Evolutionary conservation across 495 filamentous ascomycete genomes (phyloP).

Genomic region (Aspergillus affinis): DNA sequence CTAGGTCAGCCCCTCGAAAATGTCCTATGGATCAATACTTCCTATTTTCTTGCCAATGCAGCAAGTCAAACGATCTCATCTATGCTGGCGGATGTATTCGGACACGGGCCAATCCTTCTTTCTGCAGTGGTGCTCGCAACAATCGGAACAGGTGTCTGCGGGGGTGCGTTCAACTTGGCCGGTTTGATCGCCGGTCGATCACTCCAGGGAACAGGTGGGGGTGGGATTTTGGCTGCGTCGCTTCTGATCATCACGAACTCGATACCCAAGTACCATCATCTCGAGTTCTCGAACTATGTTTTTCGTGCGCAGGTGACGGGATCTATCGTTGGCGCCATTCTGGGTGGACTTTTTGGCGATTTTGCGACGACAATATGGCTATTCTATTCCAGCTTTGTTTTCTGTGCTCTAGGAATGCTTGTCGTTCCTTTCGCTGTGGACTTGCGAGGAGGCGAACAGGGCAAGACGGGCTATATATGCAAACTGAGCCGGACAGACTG

Average conservation of each 20-base stretch:
- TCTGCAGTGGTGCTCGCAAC: slow-evolving; percentile 53
- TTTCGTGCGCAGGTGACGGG: slow-evolving; percentile 37
- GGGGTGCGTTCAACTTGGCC: slow-evolving; percentile 57
- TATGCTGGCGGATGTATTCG: slow-evolving; percentile 43
- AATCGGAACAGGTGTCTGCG: slow-evolving; percentile 59
- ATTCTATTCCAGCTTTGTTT: slow-evolving; percentile 46
- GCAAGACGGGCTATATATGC: slow-evolving; percentile 21
- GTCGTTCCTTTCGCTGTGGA: slow-evolving; percentile 38
- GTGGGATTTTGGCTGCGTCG: slow-evolving; percentile 62
- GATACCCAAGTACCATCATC: slow-evolving; percentile 43
- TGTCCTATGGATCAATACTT: slow-evolving; percentile 42
- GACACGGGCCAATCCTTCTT: slow-evolving; percentile 46
- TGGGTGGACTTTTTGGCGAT: slow-evolving; percentile 40
- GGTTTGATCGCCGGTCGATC: slow-evolving; percentile 62
- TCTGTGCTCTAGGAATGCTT: slow-evolving; percentile 37
- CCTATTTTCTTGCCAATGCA: slow-evolving; percentile 39
- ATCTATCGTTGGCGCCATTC: slow-evolving; percentile 34
- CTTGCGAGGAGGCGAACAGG: slow-evolving; percentile 20
- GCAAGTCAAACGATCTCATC: slow-evolving; percentile 40
- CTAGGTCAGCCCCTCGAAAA: slow-evolving; percentile 30
- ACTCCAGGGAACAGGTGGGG: slow-evolving; percentile 72
- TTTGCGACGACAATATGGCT: slow-evolving; percentile 39
- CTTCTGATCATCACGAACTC: slow-evolving; percentile 68
- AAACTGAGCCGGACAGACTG: slow-evolving; percentile 37
- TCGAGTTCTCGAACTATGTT: slow-evolving; percentile 40